Conservation (phyloP, 2,329 filamentous ascomycete genomes). For the Proliferodiscus dingleyae region DNA sequence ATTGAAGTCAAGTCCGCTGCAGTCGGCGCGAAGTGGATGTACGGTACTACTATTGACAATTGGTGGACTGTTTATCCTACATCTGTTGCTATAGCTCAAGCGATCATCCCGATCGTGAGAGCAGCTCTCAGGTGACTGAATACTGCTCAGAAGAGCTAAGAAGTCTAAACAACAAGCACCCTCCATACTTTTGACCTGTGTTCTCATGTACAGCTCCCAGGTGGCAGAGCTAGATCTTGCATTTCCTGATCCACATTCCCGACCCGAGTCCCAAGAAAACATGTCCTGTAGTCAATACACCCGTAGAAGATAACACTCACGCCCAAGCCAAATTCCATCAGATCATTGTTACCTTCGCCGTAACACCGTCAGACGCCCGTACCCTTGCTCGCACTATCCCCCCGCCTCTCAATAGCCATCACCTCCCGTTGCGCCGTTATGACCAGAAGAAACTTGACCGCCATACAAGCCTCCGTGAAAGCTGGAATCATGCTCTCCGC, state of each 20-base stretch:
- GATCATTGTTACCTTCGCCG: constrained; percentile 7
- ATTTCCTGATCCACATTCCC: constrained; percentile 12
- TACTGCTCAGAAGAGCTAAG: constrained; percentile 25
- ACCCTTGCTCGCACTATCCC: constrained; percentile 9
- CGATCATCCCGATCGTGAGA: constrained; percentile 17
- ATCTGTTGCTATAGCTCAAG: constrained; percentile 22
- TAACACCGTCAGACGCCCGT: constrained; percentile 21
- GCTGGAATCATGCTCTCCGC: constrained; percentile 30
- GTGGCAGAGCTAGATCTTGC: constrained; percentile 13
- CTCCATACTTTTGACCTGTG: constrained; percentile 24
- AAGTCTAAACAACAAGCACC: constrained; percentile 29
- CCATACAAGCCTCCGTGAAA: constrained; percentile 39
- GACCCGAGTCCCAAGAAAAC: constrained; percentile 21
- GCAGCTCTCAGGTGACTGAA: constrained; percentile 14
- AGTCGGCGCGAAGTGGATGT: constrained; percentile 1
- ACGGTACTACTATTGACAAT: constrained; percentile 19
- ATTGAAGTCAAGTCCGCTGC: too few relatives aligned
- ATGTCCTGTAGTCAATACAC: constrained; percentile 29
- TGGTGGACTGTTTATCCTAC: constrained; percentile 30
- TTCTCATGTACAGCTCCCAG: constrained; percentile 28
- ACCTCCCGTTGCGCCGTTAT: constrained; percentile 47
- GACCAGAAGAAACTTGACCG: constrained; percentile 47
- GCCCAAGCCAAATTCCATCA: constrained; percentile 1
- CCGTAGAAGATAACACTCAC: constrained; percentile 18
- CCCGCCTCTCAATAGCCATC: constrained; percentile 23